A percentile compares a stretch with the other conserved stretches of the same genome.
Evolutionary conservation across 495 filamentous ascomycete species (phyloP).

Genomic region (Aspergillus campestris): DNA sequence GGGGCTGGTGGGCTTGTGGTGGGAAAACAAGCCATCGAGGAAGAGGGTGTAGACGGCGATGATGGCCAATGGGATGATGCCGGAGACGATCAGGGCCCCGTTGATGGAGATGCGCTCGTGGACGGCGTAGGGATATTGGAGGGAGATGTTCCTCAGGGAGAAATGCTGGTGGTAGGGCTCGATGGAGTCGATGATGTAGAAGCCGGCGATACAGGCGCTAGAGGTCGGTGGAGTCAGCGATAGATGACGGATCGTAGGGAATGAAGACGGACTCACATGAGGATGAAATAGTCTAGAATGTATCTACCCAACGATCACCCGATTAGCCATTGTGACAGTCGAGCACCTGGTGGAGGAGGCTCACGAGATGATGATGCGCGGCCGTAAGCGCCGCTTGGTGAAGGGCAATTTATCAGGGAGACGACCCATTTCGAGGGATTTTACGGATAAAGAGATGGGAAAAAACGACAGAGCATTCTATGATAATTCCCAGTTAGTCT

Average conservation of each 20-base stretch:
- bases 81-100: slow-evolving; percentile 47
- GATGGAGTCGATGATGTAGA: slow-evolving; percentile 46
- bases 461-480: too few species aligned
- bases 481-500: too few species aligned
- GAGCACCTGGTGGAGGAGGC: slow-evolving; percentile 11
- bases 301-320: slow-evolving; percentile 35
- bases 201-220: slow-evolving; percentile 41
- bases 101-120: slow-evolving; percentile 63
- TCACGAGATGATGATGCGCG: slow-evolving; percentile 46
- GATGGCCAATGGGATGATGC: slow-evolving; percentile 51
- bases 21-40: slow-evolving; percentile 59
- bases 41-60: slow-evolving; percentile 66
- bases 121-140: slow-evolving; percentile 65
- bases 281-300: slow-evolving; percentile 59
- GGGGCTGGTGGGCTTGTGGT: slow-evolving; percentile 45
- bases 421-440: too few species aligned
- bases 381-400: slow-evolving; percentile 42
- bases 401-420: slow-evolving; percentile 21
- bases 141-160: slow-evolving; percentile 50
- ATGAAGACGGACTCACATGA: slow-evolving; percentile 42
- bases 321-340: slow-evolving; percentile 4
- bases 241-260: slow-evolving; percentile 8
- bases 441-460: too few species aligned
- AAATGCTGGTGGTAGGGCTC: slow-evolving; percentile 53
- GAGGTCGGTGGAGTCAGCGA: slow-evolving; percentile 32